Evolutionary conservation across 768 basidiomycete genomes (phyloP).

Genomic region (Lactarius sp.): DNA sequence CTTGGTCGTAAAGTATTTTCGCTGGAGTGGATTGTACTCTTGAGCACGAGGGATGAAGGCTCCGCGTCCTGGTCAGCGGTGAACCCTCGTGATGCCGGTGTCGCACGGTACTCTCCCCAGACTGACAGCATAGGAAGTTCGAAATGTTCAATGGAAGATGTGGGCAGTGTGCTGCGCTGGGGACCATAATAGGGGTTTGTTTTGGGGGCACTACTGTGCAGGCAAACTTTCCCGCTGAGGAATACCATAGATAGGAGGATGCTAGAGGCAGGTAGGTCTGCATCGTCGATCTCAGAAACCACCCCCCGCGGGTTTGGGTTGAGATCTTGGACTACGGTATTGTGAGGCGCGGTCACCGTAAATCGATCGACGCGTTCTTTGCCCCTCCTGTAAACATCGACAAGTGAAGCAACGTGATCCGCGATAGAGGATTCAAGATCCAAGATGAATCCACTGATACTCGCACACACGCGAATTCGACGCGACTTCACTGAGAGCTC

Average conservation of each 20-base stretch:
- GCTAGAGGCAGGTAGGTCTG: slow-evolving; percentile 50
- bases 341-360: slow-evolving; percentile 49
- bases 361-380: slow-evolving; percentile 70
- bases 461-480: slow-evolving; percentile 57
- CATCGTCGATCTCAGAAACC: slow-evolving; percentile 29
- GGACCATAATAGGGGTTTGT: slow-evolving; percentile 34
- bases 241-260: slow-evolving; percentile 68
- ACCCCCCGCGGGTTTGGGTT: slow-evolving; percentile 6
- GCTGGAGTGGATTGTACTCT: slow-evolving; percentile 85
- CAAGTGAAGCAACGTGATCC: slow-evolving; percentile 70
- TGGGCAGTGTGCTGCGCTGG: slow-evolving; percentile 50
- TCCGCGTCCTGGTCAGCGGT: slow-evolving; percentile 33
- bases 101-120: slow-evolving; percentile 76
- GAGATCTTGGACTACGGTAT: slow-evolving; percentile 27
- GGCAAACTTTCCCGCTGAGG: slow-evolving; percentile 76
- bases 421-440: slow-evolving; percentile 81
- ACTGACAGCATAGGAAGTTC: slow-evolving; percentile 73
- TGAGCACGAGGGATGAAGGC: slow-evolving; percentile 70
- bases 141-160: slow-evolving; percentile 57
- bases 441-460: slow-evolving; percentile 78
- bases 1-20: slow-evolving; percentile 79
- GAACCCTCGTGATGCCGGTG: slow-evolving; percentile 41
- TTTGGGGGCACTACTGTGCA: slow-evolving; percentile 49
- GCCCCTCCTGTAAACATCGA: slow-evolving; percentile 81
- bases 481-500: slow-evolving; percentile 45